phyloP scores from a whole-genome alignment of 805 yeast genomes.

The Yamadazyma insecticola region DNA sequence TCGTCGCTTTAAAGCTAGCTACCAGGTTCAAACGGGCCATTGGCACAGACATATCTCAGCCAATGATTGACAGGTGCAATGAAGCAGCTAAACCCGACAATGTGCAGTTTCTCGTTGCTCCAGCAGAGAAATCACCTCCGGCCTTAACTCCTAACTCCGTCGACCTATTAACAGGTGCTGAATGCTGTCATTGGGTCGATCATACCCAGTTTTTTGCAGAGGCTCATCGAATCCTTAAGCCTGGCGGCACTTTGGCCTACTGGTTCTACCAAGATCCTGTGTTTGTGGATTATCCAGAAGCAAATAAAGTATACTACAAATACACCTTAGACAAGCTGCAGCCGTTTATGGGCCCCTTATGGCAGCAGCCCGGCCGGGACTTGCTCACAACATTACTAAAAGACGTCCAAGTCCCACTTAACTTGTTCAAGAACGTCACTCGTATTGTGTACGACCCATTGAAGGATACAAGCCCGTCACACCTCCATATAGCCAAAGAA shows the following conservation, averaged over 20 bases:
- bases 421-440: conserved; percentile 35
- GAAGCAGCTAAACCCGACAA: conserved; percentile 9
- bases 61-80: conserved; percentile 37
- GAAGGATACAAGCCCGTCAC: conserved; percentile 6
- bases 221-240: conserved; percentile 45
- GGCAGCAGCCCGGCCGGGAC: conserved; percentile 51
- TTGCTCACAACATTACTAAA: conserved; percentile 33
- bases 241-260: conserved; percentile 64
- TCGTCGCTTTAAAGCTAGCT: conserved; percentile 36
- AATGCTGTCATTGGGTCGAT: conserved; percentile 84
- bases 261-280: conserved; percentile 81
- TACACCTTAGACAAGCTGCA: no score
- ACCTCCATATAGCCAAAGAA: conserved; percentile 17
- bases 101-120: conserved; percentile 25
- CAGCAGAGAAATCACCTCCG: conserved; percentile 24
- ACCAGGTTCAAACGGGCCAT: conserved; percentile 23
- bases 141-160: conserved; percentile 16
- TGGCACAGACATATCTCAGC: conserved; percentile 46
- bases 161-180: conserved; percentile 74
- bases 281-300: conserved; percentile 39
- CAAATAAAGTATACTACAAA: conserved; percentile 50
- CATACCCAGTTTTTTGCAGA: conserved; percentile 49
- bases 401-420: conserved; percentile 32
- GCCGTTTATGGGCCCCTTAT: conserved; percentile 41
- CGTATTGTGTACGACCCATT: conserved; percentile 26